Evolutionary conservation across 75 land plant species (phyloP).

Genomic region (Pseudotsuga menziesii): DNA sequence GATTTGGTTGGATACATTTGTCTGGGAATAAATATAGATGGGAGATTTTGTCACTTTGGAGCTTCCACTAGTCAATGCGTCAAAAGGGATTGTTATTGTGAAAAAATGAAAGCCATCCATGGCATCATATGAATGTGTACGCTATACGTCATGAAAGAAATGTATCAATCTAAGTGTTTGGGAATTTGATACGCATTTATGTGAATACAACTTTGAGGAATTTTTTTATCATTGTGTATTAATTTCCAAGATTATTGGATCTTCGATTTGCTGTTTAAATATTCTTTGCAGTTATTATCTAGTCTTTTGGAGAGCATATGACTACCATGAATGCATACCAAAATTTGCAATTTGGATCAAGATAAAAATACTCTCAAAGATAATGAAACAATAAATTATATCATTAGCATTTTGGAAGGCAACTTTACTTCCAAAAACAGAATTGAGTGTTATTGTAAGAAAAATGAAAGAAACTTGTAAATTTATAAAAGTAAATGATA

Average conservation of each 20-base stretch:
- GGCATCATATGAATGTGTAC: not conserved
- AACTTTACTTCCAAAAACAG: too few species aligned
- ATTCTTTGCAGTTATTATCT: not conserved
- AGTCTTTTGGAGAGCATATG: not conserved
- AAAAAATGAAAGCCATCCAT: too few species aligned
- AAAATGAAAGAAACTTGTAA: too few species aligned
- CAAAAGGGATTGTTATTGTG: too few species aligned
- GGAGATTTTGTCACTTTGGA: not conserved
- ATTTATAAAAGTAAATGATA: too few species aligned
- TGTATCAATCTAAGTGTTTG: not conserved
- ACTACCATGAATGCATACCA: not conserved
- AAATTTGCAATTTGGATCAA: not conserved
- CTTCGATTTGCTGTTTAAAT: not conserved
- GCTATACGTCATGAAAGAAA: not conserved
- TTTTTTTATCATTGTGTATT: not conserved
- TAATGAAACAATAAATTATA: too few species aligned
- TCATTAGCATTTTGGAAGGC: too few species aligned
- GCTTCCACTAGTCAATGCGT: too few species aligned
- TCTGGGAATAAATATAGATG: not conserved
- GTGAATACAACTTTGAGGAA: not conserved
- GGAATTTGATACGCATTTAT: not conserved
- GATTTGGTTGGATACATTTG: slow-evolving; percentile 5
- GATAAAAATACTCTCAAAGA: too few species aligned
- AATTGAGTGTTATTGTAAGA: too few species aligned
- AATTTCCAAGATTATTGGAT: not conserved